Base-by-base conservation (phyloP, 2,329 filamentous ascomycete species). In the Colletotrichum noveboracense region DNA sequence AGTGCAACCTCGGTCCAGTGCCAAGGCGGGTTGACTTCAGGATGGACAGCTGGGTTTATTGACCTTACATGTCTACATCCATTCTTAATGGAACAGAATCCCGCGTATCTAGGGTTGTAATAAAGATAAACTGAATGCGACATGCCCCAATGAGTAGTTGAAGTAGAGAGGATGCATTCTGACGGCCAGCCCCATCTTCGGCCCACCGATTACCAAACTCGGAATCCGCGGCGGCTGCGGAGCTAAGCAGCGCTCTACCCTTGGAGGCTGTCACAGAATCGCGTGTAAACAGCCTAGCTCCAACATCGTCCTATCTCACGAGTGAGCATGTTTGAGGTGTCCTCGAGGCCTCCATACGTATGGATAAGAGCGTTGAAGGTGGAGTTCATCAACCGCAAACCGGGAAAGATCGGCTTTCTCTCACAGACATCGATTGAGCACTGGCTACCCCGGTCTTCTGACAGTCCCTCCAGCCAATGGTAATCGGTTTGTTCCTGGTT, bases 311-410 rank as follows among this genome's bases (percentile, higher is more conserved):
- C 26, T 56, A 67, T 58, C 30, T 67, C 21, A 4, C 48, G 28
- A 34, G 7, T 66, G 72, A 71, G 72, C 72, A 75, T 26, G 72
- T 75, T 75, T 75, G 71, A 71, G n/a, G 30, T 38, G 26, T 6
- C 36, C 9, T 30, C 62, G 68, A 66, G 68, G 52, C 71, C 32
- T 58, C n/a, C 32, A 26, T 43, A 48, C 28, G 48, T n/a, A 18
- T 26, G 30, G 43, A 52, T 52, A 28, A 62, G 58, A 66, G 34
- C 56, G 34, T 56, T 38, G 30, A 48, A 14, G 26, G 30, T 16
- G 34, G 34, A 18, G 67, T 13, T 66, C 69, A 75, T 75, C 32
- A 72, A 75, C 68, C 30, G 28, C 66, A 75, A 75, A 72, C 72
- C 55, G 55, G 69, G 61, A 24, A 34, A 55, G 61, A 67, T 67